A percentile compares a stretch with the other conserved stretches of the same genome.
Conservation (phyloP, 805 yeast species). For the Maudiozyma barnettii region DNA sequence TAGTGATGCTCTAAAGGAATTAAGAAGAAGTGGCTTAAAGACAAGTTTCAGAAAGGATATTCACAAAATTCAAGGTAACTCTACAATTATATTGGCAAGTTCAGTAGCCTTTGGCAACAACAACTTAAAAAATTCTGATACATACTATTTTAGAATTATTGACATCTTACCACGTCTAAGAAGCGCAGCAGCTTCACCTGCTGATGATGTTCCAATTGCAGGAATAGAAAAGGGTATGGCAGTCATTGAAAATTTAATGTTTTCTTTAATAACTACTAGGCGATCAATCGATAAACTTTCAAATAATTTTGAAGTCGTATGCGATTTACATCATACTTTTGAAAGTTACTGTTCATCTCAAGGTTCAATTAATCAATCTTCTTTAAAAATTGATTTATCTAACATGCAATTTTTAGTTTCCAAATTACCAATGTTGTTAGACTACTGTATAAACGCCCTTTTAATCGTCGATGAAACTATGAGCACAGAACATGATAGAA, state of each 20-base stretch:
- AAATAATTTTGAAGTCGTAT: conserved; percentile 12
- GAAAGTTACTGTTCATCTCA: conserved; percentile 15
- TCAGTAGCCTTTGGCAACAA: conserved; percentile 37
- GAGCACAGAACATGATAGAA: conserved; percentile 5
- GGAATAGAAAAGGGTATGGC: conserved; percentile 74
- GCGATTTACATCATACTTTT: conserved; percentile 12
- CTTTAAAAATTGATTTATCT: conserved; percentile 7
- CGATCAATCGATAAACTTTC: conserved; percentile 34
- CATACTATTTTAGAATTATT: conserved; percentile 55
- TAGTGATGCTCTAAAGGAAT: conserved; percentile 66
- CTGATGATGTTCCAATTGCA: conserved; percentile 61
- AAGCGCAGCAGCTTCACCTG: conserved; percentile 47
- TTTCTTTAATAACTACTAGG: conserved; percentile 45
- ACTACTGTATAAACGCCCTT: conserved; percentile 23
- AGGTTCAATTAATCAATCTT: conserved; percentile 12
- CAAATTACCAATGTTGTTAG: conserved; percentile 31
- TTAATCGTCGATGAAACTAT: conserved; percentile 4
- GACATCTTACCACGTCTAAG: conserved; percentile 78
- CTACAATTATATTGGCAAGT: conserved; percentile 52
- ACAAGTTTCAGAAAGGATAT: conserved; percentile 56
- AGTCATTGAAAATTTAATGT: conserved; percentile 60
- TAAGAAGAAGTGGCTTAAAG: conserved; percentile 69
- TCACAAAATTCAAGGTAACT: conserved; percentile 50
- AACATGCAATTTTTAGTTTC: conserved; percentile 12
- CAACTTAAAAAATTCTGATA: conserved; percentile 38